Conservation (phyloP, 768 basidiomycete species). For the Boletus sensibilis region DNA sequence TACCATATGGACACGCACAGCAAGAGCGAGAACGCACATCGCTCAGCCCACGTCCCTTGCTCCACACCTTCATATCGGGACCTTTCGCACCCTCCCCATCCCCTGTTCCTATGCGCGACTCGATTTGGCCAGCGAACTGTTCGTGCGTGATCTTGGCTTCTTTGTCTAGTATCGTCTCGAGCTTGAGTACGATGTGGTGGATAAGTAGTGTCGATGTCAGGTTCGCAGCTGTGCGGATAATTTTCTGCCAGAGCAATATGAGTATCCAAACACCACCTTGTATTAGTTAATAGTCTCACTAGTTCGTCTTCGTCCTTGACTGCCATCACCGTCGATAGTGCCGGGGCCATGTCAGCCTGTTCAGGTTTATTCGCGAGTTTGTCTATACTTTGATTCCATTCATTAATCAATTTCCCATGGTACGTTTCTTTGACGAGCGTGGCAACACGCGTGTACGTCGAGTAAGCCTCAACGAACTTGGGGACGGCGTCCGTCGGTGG, state of each 20-base stretch:
- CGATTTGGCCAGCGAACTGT: constrained; percentile 79
- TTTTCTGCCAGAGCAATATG: constrained; percentile 54
- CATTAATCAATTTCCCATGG: constrained; percentile 80
- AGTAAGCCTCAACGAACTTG: constrained; percentile 62
- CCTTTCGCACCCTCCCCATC: constrained; percentile 62
- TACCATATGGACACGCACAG: background rate
- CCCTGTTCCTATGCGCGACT: constrained; percentile 82
- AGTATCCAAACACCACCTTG: constrained; percentile 4
- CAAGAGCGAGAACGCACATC: constrained; percentile 53
- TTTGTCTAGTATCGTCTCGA: constrained; percentile 89
- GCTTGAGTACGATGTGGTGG: constrained; percentile 81
- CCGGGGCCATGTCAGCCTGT: constrained; percentile 72
- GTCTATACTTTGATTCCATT: constrained; percentile 73
- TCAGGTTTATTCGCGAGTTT: constrained; percentile 63
- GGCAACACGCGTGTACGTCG: constrained; percentile 65
- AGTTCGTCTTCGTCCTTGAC: constrained; percentile 92
- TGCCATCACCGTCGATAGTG: constrained; percentile 76
- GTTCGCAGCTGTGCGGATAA: constrained; percentile 65
- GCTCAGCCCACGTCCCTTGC: constrained; percentile 66
- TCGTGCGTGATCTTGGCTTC: constrained; percentile 91
- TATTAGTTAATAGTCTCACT: constrained; percentile 45
- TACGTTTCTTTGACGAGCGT: constrained; percentile 80
- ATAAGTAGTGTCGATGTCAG: constrained; percentile 84
- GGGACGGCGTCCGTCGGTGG: constrained; percentile 69
- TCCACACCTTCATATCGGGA: constrained; percentile 93